These are phyloP conservation scores for Combretum micranthum DNA, from an alignment of 345 rosid genomes.

Conservation along the genomic window DNA sequence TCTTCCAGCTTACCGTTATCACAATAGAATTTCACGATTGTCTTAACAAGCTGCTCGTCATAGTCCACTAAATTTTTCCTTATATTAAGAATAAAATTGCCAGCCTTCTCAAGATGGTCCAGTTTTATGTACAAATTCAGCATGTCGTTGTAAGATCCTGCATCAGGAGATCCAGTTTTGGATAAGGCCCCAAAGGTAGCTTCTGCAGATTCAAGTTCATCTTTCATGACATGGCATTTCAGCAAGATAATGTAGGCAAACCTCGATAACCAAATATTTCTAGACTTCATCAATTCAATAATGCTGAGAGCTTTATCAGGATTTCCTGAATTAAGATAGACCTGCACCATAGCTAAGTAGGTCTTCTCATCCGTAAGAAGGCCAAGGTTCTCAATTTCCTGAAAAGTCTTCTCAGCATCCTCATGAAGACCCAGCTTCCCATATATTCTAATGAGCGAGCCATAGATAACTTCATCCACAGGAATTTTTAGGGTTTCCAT, in stretches of 20 bases:
- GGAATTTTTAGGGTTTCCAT: conserved; percentile 58
- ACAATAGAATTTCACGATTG: conserved; percentile 46
- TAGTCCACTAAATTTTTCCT: conserved; percentile 39
- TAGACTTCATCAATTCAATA: conserved; percentile 61
- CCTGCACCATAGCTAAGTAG: conserved; percentile 88
- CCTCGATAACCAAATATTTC: conserved; percentile 60
- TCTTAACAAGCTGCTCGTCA: conserved; percentile 53
- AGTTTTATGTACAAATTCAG: conserved; percentile 51
- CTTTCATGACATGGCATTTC: conserved; percentile 66
- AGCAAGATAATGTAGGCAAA: conserved; percentile 74
- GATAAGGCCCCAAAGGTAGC: conserved; percentile 58
- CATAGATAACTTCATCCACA: conserved; percentile 85
- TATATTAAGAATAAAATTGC: conserved; percentile 47
- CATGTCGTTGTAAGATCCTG: conserved; percentile 75
- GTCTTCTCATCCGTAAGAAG: conserved; percentile 75
- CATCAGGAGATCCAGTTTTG: conserved; percentile 65
- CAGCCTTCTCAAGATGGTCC: conserved; percentile 46
- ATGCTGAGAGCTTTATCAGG: conserved; percentile 54
- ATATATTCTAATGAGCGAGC: conserved; percentile 80
- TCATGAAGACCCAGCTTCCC: conserved; percentile 81
- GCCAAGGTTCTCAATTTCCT: conserved; percentile 53
- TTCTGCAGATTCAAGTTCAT: conserved; percentile 65
- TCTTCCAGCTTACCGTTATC: conserved; percentile 57
- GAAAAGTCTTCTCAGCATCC: conserved; percentile 67
- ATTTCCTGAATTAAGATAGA: conserved; percentile 58